Evolutionary conservation across 768 basidiomycete genomes (phyloP), one percentile per base, ranked within the genome.

Genomic region (Boletus rufocinnamomeus): DNA sequence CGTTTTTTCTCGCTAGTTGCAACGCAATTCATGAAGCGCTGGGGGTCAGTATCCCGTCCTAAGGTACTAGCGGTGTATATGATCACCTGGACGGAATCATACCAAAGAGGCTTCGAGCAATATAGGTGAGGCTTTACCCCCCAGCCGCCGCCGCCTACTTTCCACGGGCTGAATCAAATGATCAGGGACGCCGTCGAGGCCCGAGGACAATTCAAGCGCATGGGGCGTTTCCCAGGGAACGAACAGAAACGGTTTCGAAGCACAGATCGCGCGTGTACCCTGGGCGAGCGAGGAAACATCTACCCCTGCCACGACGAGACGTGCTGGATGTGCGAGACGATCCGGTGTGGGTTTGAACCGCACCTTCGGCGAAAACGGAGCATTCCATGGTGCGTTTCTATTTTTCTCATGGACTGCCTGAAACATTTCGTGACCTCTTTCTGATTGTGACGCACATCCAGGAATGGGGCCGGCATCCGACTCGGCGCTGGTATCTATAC

Each of bases 401-500:
- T 52, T 63, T 48, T 41, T 45, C 37, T 21, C 11, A 0, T 37
- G 19, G 27, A 32, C 8, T 16, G 19, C n/a, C 37, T 11, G 6
- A 30, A n/a, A 21, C 21, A 3, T 32, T 28, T 25, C n/a, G 14
- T 34, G 30, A 19, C 27, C 11, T 19, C 37, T 61, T 56, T 50
- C 66, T 66, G 57, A 66, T 46, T 0, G 6, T 4, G 9, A 21
- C 6, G 14, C 2, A 4, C 38, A 32, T 30, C 25, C 30, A 69
- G 66, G 38, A n/a, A 57, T n/a, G 59, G 48, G 2, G 1, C 5
- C 10, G 69, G 69, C 3, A 61, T 69, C 9, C 60, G 68, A 46
- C 64, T 69, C 3, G 69, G 69, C 1, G 67, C 67, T 13, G 69
- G 69, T 25, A 60, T 70, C 23, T 71, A 70, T 30, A 65, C 69